Evolutionary conservation across 2,329 filamentous ascomycete species (phyloP), one percentile per base, ranked within the genome.

Genomic region (Monosporascus sp.): DNA sequence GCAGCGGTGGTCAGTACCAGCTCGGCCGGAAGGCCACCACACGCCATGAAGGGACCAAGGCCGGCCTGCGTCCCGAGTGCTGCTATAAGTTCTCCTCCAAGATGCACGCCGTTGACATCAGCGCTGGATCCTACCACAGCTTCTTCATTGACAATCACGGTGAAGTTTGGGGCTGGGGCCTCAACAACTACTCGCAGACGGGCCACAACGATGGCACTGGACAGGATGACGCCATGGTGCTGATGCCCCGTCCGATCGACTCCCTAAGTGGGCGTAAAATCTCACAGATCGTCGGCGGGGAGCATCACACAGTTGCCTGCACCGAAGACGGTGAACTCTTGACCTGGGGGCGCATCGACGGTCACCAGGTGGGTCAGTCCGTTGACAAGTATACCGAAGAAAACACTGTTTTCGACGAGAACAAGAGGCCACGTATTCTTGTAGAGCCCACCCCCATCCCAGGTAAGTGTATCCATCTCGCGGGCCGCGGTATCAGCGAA

Each of bases 151-250:
- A 87, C 69, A 79, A 81, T 53, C 79, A 82, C 15, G 88, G 85
- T 39, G 78, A 81, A 31, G 86, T 93, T 34, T 94, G 84, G 71
- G 82, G 85, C 0, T 96, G 90, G 90, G 90, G 91, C 24, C 75
- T 93, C 31, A 96, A 96, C 78, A 91, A 88, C 71, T 95, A 89
- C 69, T 88, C 86, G 57, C 86, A 96, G 73, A 89, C 88, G 17
- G 90, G 87, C 47, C 77, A 86, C 22, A 25, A 49, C 3, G 52
- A 52, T 31, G 25, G 17, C 22, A 50, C 48, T 34, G 52, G 49
- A 22, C 45, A 47, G 25, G 37, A 49, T n/a, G 20, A 51, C 44
- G 54, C 55, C 72, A 76, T 22, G 42, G 74, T 88, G 54, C 72
- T 76, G 34, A 78, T 76, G 51, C 81, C 82, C 3, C 77, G 74